Evolutionary conservation across 2,329 filamentous ascomycete species (phyloP).

Genomic region (Neurospora sp.): DNA sequence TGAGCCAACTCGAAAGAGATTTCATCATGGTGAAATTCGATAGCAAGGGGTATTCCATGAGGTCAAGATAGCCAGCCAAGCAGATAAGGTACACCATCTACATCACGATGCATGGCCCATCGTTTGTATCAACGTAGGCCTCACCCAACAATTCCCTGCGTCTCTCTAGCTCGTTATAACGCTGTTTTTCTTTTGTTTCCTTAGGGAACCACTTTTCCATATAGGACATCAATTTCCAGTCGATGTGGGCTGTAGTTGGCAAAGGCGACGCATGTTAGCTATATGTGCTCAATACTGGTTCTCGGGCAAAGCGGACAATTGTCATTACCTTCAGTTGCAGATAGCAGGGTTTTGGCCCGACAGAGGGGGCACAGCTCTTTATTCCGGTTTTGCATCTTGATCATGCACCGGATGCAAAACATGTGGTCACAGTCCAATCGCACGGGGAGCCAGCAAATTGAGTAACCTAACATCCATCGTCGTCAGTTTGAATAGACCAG

Average conservation of each 20-base stretch:
- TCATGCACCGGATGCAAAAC: constrained; percentile 76
- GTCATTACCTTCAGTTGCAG: constrained; percentile 52
- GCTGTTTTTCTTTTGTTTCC: constrained; percentile 57
- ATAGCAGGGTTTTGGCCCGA: constrained; percentile 58
- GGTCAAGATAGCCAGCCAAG: not conserved
- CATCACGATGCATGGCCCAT: constrained; percentile 50
- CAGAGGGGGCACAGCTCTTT: constrained; percentile 68
- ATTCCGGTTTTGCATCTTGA: constrained; percentile 64
- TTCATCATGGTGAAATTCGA: not conserved
- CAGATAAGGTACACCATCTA: constrained; percentile 19
- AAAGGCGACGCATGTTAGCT: not conserved
- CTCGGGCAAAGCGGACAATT: not conserved
- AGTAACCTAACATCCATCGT: constrained; percentile 36
- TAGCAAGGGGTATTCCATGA: not conserved
- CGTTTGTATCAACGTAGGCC: constrained; percentile 39
- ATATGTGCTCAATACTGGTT: not conserved
- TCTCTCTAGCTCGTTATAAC: constrained; percentile 59
- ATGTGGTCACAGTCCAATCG: constrained; percentile 64
- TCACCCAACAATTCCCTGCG: constrained; percentile 63
- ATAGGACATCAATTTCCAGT: constrained; percentile 56
- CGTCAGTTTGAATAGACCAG: not conserved
- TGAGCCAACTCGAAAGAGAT: not conserved
- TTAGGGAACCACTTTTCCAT: constrained; percentile 67
- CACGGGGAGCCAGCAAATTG: constrained; percentile 74
- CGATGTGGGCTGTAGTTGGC: constrained; percentile 49